These are phyloP conservation scores for Xylaria polymorpha DNA, from an alignment of 2,329 filamentous ascomycete genomes.

Conservation along the genomic window DNA sequence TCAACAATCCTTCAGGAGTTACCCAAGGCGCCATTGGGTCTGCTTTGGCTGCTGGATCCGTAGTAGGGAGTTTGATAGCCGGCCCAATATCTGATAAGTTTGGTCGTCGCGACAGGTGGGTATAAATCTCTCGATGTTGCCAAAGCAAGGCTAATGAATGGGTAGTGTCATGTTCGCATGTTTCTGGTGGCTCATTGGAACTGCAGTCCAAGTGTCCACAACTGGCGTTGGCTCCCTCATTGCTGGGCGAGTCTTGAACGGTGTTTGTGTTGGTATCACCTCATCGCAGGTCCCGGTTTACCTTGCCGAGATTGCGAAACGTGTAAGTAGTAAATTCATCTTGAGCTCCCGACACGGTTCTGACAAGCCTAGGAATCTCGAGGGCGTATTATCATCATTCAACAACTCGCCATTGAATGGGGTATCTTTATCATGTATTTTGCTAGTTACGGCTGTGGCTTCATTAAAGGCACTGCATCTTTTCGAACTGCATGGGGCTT, in stretches of 20 bases:
- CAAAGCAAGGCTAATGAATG: slow-evolving; percentile 20
- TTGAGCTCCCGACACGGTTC: neutral
- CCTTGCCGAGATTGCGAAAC: slow-evolving; percentile 72
- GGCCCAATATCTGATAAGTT: slow-evolving; percentile 62
- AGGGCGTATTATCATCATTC: slow-evolving; percentile 75
- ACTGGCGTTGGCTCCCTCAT: slow-evolving; percentile 67
- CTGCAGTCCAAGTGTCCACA: slow-evolving; percentile 68
- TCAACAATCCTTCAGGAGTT: slow-evolving; percentile 59
- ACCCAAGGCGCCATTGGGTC: slow-evolving; percentile 65
- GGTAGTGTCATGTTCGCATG: slow-evolving; percentile 58
- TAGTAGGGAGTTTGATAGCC: slow-evolving; percentile 61
- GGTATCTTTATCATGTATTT: slow-evolving; percentile 78
- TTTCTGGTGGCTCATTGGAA: slow-evolving; percentile 66
- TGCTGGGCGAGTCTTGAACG: slow-evolving; percentile 69
- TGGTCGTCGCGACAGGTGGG: slow-evolving; percentile 56
- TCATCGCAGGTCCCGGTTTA: slow-evolving; percentile 76
- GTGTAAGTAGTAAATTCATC: slow-evolving; percentile 44
- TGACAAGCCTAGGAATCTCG: slow-evolving; percentile 55
- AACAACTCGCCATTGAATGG: slow-evolving; percentile 81
- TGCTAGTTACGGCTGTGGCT: slow-evolving; percentile 72
- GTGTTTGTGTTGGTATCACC: slow-evolving; percentile 73
- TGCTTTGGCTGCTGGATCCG: slow-evolving; percentile 63
- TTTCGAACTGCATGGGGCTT: slow-evolving; percentile 74
- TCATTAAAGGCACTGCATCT: slow-evolving; percentile 66
- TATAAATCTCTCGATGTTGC: neutral